Base-by-base conservation (phyloP, 2,329 filamentous ascomycete species). In the Neofusicoccum cordaticola region DNA sequence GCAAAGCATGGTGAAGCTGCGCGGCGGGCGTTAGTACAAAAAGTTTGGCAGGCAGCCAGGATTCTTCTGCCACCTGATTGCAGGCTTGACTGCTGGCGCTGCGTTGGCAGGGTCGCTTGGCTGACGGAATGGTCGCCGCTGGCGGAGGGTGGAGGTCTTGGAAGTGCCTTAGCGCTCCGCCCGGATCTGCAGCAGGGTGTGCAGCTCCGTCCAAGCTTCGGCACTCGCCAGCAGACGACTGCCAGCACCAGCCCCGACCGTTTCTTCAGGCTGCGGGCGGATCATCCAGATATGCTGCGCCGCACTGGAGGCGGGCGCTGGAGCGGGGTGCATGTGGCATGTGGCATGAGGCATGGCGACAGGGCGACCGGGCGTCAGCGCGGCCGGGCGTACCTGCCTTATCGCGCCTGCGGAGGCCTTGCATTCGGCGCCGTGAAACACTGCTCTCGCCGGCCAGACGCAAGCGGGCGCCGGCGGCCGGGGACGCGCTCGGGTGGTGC, bases 301-400 rank as follows among this genome's bases (percentile, higher is more conserved):
- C 27, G 27, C 27, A 31, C 27, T 31, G 22, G 22, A 22, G 22
- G 22, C 22, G 22, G 22, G 22, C 22, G 22, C 22, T 22, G 22
- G 22, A 22, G 22, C 22, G 22, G 22, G 22, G 27, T 31, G 27
- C 27, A 31, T 31, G 27, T 31, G 27, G 27, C 27, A 5, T 7
- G 22, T 22, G 22, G 22, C 19, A 19, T 19, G 19, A 2, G 22
- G 22, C 22, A 22, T 3, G 19, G 19, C 19, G 19, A 22, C 2
- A 22, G 19, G 19, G 4, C 27, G 27, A 31, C 27, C 5, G 27
- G 27, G 27, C 27, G 27, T 31, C 27, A 31, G 27, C 27, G 27
- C 11, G 27, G 39, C 53, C n/a, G 53, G 53, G 53, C 53, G 53
- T 58, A 58, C 53, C 53, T 58, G 53, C 53, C 47, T 50, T 50